Evolutionary conservation across 2,329 filamentous ascomycete species (phyloP), one percentile per base, ranked within the genome.

Genomic region (Colletotrichum sp.): DNA sequence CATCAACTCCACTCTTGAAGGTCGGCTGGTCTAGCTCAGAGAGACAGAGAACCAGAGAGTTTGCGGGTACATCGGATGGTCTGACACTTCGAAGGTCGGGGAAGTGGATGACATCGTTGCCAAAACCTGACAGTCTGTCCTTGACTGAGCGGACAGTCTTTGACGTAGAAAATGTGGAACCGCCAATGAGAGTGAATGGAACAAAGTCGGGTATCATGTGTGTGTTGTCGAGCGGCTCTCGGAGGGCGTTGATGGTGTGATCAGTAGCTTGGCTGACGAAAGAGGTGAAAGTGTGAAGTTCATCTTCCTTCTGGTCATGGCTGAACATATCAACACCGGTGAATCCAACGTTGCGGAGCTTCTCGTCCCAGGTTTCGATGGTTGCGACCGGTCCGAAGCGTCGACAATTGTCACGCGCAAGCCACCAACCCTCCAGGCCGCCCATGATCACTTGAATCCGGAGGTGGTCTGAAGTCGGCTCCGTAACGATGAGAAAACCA

Each of bases 401-500:
- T 21, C 59, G 21, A 9, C 68, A 71, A 10, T 30, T 21, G 39
- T 71, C 68, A 1, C 59, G 68, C 8, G 68, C 68, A 3, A 71
- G 68, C 68, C 68, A 71, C 68, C 68, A 65, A 8, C 68, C 68
- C 8, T 71, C 68, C 1, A 71, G 59, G 15, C 68, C 59, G 3
- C 68, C 68, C 68, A 71, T 71, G 60, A 71, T 71, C 15, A 71
- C 59, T 32, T 71, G 68, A 1, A 71, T 65, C 2, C 59, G 2
- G 9, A 71, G 60, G 6, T 71, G 59, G 2, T 71, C 68, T 1
- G 68, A 71, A 2, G 68, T 57, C 3, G 68, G 78, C 66, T 84
- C 83, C 5, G 80, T 77, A 1, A 83, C 70, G 8, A 82, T 66
- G 3, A 84, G 79, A 34, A 80, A 81, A 4, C 83, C 83, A 5